Evolutionary conservation across 306 rosid species (phyloP).

Genomic region (Carpinus viminea): DNA sequence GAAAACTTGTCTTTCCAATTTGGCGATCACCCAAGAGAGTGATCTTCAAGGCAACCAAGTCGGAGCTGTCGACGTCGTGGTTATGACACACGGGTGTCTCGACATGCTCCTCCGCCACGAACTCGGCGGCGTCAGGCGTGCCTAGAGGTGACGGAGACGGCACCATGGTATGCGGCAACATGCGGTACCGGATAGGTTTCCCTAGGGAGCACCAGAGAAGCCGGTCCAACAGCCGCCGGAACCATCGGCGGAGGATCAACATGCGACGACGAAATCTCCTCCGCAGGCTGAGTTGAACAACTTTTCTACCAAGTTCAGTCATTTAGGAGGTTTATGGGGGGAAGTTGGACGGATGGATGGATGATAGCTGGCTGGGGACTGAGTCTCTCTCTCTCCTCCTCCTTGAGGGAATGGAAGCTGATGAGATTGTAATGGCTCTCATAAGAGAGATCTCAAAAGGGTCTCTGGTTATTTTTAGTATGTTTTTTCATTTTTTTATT

Average conservation of each 20-base stretch:
- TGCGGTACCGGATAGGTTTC: slow-evolving; percentile 48
- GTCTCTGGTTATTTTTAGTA: slow-evolving; percentile 39
- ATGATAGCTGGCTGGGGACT: slow-evolving; percentile 47
- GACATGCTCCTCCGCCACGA: slow-evolving; percentile 1
- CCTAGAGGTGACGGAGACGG: slow-evolving; percentile 17
- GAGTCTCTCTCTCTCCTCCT: slow-evolving; percentile 16
- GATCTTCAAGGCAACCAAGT: slow-evolving; percentile 85
- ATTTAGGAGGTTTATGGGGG: background rate
- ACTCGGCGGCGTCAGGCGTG: background rate
- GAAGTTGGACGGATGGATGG: no score
- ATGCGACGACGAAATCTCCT: slow-evolving; percentile 48
- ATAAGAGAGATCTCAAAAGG: slow-evolving; percentile 22
- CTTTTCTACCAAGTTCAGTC: slow-evolving; percentile 29
- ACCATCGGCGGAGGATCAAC: slow-evolving; percentile 57
- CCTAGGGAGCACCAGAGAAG: slow-evolving; percentile 49
- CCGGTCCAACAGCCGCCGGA: slow-evolving; percentile 52
- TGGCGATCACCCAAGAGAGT: slow-evolving; percentile 79
- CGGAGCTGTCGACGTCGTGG: slow-evolving; percentile 48
- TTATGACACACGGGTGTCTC: slow-evolving; percentile 13
- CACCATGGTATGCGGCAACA: slow-evolving; percentile 38
- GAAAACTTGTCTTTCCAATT: slow-evolving; percentile 88
- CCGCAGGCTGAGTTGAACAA: slow-evolving; percentile 24
- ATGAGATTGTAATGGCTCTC: slow-evolving; percentile 34
- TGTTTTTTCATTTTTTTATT: background rate
- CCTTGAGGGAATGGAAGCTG: slow-evolving; percentile 34